A percentile compares a stretch with the other conserved stretches of the same genome.
These are phyloP conservation scores for Taiozyma sp. DNA, from an alignment of 1,139 yeast species.

Conservation along the genomic window DNA sequence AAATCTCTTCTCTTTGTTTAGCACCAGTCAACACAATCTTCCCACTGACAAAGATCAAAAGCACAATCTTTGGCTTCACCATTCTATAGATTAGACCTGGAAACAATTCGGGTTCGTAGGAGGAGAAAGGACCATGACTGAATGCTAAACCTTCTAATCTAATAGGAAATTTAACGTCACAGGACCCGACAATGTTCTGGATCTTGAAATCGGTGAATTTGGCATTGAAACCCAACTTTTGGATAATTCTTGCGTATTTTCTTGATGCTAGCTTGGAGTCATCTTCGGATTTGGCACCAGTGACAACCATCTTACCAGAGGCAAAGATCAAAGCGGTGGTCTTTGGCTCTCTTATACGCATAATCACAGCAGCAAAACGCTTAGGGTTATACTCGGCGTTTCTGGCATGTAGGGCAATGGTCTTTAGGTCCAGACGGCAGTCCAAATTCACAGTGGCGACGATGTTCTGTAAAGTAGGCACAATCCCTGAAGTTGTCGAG, in stretches of 20 bases:
- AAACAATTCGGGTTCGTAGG: conserved; percentile 96
- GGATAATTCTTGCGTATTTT: conserved; percentile 96
- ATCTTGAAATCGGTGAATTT: conserved; percentile 95
- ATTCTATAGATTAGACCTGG: conserved; percentile 98
- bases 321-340: conserved; percentile 98
- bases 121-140: conserved; percentile 98
- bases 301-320: conserved; percentile 98
- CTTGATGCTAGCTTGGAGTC: conserved; percentile 96
- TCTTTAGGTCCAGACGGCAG: conserved; percentile 90
- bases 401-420: conserved; percentile 97
- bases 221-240: conserved; percentile 94
- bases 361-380: conserved; percentile 98
- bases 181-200: conserved; percentile 97
- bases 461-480: conserved; percentile 93
- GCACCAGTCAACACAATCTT: conserved; percentile 99
- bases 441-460: conserved; percentile 98
- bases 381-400: conserved; percentile 97
- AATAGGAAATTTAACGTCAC: conserved; percentile 97
- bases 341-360: conserved; percentile 99
- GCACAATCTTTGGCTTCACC: conserved; percentile 98
- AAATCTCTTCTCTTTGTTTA: conserved; percentile 96
- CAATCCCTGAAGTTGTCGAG: conserved; percentile 83
- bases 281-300: conserved; percentile 98
- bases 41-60: conserved; percentile 93
- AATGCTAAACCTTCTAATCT: conserved; percentile 97